phyloP scores from a whole-genome alignment of 2,329 filamentous ascomycete genomes.

The Chaetomium globosum region DNA sequence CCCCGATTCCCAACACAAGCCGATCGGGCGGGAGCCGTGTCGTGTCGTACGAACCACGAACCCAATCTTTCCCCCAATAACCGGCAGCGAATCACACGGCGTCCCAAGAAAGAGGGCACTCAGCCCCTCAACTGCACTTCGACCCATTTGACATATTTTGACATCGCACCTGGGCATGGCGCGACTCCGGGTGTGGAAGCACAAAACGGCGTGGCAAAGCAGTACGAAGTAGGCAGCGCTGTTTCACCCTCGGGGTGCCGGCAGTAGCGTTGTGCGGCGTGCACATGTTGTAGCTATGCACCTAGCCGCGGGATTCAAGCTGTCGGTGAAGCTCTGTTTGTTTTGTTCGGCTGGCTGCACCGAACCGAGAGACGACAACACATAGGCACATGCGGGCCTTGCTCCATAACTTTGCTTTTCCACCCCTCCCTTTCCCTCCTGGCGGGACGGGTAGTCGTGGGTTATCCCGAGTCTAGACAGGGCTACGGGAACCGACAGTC shows the following conservation, averaged over 20 bases:
- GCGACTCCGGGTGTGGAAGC: neutral
- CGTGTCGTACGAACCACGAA: neutral
- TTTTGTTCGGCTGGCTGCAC: neutral
- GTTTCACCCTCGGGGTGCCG: neutral
- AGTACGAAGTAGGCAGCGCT: neutral
- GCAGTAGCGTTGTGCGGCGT: neutral
- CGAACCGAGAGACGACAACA: neutral
- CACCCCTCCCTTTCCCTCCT: neutral
- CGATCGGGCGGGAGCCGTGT: neutral
- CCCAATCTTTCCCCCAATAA: neutral
- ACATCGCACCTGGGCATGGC: neutral
- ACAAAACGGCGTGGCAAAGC: neutral
- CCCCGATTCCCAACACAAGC: neutral
- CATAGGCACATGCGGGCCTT: neutral
- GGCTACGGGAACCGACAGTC: neutral
- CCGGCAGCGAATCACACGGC: slow-evolving; percentile 6
- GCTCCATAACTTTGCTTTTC: neutral
- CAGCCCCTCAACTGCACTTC: neutral
- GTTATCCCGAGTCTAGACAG: neutral
- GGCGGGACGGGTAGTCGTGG: neutral
- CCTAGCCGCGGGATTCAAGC: neutral
- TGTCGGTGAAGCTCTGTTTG: neutral
- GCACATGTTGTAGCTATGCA: neutral
- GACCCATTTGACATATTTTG: neutral
- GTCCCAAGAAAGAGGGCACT: neutral